These are phyloP conservation scores for Durotheca rogersii DNA, from an alignment of 495 filamentous ascomycete genomes.

Conservation along the genomic window DNA sequence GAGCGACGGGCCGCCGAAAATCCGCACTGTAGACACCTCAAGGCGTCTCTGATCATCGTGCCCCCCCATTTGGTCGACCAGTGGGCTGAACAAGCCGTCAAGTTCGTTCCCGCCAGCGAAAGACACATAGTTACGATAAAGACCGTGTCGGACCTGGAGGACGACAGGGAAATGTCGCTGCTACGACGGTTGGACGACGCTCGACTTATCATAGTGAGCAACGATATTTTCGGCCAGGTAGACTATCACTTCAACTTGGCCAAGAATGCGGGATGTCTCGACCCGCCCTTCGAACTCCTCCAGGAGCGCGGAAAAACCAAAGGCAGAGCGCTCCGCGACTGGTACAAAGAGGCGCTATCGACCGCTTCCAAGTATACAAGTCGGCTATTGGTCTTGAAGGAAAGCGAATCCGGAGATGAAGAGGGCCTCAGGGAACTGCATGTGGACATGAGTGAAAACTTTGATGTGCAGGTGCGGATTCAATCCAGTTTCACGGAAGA, in stretches of 20 bases:
- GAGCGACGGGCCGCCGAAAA: conserved; percentile 1
- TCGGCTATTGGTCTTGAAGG: conserved; percentile 14
- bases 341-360: conserved; percentile 48
- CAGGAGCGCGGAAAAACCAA: conserved; percentile 13
- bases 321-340: conserved; percentile 53
- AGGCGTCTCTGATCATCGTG: conserved; percentile 70
- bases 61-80: conserved; percentile 64
- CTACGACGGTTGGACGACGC: conserved; percentile 49
- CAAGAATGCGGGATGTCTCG: conserved; percentile 49
- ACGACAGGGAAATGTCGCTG: conserved; percentile 14
- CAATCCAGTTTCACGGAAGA: too few species aligned
- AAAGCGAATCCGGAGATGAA: conserved; percentile 30
- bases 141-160: conserved; percentile 31
- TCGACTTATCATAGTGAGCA: conserved; percentile 58
- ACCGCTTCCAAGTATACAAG: conserved; percentile 42
- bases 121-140: conserved; percentile 49
- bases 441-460: conserved; percentile 12
- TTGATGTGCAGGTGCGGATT: too few species aligned
- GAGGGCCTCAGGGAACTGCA: conserved; percentile 21
- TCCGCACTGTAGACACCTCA: conserved; percentile 37
- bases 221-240: conserved; percentile 42
- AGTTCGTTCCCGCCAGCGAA: conserved; percentile 48
- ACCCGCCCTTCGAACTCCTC: conserved; percentile 44
- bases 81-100: conserved; percentile 62
- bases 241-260: conserved; percentile 41